A percentile compares a stretch with the other conserved stretches of the same genome.
phyloP scores from a whole-genome alignment of 306 rosid genomes.

The Pyrus betulifolia region DNA sequence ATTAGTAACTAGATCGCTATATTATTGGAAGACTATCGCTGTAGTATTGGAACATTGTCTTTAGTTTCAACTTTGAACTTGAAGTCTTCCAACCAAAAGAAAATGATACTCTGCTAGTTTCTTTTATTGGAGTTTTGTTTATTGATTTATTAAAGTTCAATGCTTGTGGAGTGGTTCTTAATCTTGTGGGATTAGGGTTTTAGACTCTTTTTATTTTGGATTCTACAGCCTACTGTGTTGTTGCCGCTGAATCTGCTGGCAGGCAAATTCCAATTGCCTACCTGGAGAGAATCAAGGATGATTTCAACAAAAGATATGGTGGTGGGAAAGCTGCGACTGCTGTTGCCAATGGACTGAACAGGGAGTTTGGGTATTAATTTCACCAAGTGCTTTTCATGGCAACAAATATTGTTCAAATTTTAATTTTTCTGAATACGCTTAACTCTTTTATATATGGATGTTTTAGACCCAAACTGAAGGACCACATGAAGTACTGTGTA shows the following conservation, averaged over 20 bases:
- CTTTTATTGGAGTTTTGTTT: background rate
- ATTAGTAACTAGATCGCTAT: background rate
- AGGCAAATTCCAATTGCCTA: constrained; percentile 86
- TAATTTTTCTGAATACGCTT: background rate
- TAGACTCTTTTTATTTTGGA: constrained; percentile 11
- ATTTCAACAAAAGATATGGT: constrained; percentile 66
- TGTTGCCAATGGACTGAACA: constrained; percentile 50
- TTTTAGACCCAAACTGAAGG: constrained; percentile 75
- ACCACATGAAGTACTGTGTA: constrained; percentile 86
- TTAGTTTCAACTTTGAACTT: background rate
- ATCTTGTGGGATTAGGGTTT: background rate
- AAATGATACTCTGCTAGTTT: background rate
- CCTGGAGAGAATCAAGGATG: constrained; percentile 80
- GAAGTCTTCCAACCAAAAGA: background rate
- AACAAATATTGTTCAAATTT: background rate
- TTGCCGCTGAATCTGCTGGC: constrained; percentile 79
- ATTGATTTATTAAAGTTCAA: background rate
- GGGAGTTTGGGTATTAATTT: constrained; percentile 70
- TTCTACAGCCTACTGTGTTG: constrained; percentile 79
- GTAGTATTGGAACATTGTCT: background rate
- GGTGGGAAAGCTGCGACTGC: constrained; percentile 93
- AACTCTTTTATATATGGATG: constrained; percentile 5
- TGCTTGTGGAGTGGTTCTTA: background rate
- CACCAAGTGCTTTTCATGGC: background rate
- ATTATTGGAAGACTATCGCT: background rate